Base-by-base conservation (phyloP, 305 asterid species). In the Petunia hybrid region DNA sequence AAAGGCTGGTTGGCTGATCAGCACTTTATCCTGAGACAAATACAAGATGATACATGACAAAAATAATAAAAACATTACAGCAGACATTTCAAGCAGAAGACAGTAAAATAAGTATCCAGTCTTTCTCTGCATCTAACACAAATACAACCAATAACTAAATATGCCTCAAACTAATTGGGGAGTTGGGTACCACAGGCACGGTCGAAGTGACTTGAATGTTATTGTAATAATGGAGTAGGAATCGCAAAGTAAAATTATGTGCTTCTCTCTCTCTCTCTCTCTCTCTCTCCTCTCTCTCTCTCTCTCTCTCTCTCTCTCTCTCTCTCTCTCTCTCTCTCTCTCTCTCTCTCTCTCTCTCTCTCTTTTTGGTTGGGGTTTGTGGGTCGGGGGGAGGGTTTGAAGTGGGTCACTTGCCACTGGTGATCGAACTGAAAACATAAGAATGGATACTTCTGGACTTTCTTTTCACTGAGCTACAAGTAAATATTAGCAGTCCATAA, bases 21-120 rank as follows among this genome's bases (percentile, higher is more conserved):
- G 85, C 78, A 79, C 86, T 82, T 80, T 85, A 74, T 95, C 99
- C 99, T 95, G 78, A 80, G 38, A 62, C 81, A 48, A 31, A 77
- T 4, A 55, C 9, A 14, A 64, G 62, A 80, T 55, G n/a, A 46
- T 60, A 67, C 10, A 46, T 46, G 51, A 68, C 74, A 39, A 42
- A 76, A 59, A 68, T 78, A 71, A 68, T 51, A 8, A 81, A 51
- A 64, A 71, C 7, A 2, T 35, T 14, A 69, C 55, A 39, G 48
- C 38, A 63, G 40, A 48, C 43, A 69, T 12, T 46, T 41, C 77
- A 70, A 70, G 60, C 77, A 70, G 77, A 46, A 46, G 77, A 46
- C 57, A 69, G 59, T 2, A n/a, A 71, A 8, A 71, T 2, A 48
- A 71, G 77, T 12, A 48, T 0, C 31, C 10, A 12, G 77, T 48